phyloP scores from a whole-genome alignment of 2,329 filamentous ascomycete genomes.

The Xylariaceae sp. region DNA sequence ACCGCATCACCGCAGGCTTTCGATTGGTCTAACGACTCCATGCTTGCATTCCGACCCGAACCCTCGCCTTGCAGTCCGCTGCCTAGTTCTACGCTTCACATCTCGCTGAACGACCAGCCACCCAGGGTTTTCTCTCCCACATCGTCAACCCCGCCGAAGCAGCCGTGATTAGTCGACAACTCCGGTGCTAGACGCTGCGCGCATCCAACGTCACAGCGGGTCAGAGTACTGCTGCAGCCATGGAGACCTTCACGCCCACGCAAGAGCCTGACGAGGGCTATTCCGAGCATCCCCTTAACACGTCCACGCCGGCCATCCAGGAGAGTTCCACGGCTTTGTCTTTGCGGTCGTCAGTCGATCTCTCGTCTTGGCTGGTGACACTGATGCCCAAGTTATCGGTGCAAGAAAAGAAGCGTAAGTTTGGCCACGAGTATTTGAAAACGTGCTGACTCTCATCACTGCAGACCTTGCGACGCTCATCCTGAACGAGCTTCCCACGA shows the following conservation, averaged over 20 bases:
- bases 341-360: slow-evolving; percentile 40
- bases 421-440: slow-evolving; percentile 4
- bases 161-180: neutral
- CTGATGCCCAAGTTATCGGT: slow-evolving; percentile 49
- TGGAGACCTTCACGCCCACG: slow-evolving; percentile 48
- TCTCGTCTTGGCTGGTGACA: slow-evolving; percentile 48
- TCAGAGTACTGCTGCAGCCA: slow-evolving; percentile 4
- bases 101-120: neutral
- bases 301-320: slow-evolving; percentile 33
- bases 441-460: slow-evolving; percentile 18
- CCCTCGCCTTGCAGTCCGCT: slow-evolving; percentile 5
- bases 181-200: slow-evolving; percentile 1
- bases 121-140: neutral
- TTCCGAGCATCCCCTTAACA: slow-evolving; percentile 66
- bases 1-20: slow-evolving; percentile 6
- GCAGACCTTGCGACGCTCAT: slow-evolving; percentile 77
- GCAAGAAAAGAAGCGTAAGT: slow-evolving; percentile 48
- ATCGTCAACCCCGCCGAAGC: neutral
- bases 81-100: slow-evolving; percentile 4
- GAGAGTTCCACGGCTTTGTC: slow-evolving; percentile 34
- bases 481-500: slow-evolving; percentile 73
- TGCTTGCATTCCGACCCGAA: slow-evolving; percentile 7
- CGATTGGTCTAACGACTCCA: slow-evolving; percentile 14
- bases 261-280: slow-evolving; percentile 78
- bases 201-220: slow-evolving; percentile 1